phyloP scores from a whole-genome alignment of 192 early-diverging fungal species.

The Podila horticola region DNA sequence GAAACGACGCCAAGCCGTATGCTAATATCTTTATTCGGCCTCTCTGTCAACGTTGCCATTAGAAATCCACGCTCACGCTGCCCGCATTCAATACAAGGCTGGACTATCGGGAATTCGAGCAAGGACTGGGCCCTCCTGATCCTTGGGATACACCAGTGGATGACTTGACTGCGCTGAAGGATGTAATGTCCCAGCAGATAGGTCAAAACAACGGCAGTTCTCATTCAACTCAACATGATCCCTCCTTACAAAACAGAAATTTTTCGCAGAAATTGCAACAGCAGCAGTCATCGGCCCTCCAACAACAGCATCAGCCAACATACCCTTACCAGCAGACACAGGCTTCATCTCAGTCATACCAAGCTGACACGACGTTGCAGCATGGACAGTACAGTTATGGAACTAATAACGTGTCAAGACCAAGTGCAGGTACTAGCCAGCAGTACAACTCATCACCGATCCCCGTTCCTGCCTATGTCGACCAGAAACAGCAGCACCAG shows the following conservation, averaged over 20 bases:
- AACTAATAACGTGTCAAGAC: neutral
- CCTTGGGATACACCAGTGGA: constrained; percentile 70
- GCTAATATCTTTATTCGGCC: neutral
- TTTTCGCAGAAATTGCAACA: neutral
- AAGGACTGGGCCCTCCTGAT: constrained; percentile 69
- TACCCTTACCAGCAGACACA: neutral
- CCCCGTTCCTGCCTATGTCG: constrained; percentile 33
- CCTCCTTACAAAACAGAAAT: neutral
- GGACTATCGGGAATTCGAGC: constrained; percentile 72
- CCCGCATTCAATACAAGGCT: constrained; percentile 48
- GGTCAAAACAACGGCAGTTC: constrained; percentile 18
- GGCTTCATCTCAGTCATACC: neutral
- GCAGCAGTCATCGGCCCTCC: constrained; percentile 15
- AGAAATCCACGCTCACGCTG: constrained; percentile 28
- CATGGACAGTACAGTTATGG: neutral
- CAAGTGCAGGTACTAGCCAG: neutral
- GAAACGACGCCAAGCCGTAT: too few relatives aligned
- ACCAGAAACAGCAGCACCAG: constrained; percentile 18
- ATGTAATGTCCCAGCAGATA: constrained; percentile 59
- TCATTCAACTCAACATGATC: neutral
- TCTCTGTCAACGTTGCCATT: neutral
- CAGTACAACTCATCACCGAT: constrained; percentile 37
- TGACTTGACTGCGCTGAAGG: constrained; percentile 63
- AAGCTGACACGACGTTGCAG: neutral
- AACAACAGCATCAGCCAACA: constrained; percentile 20